Evolutionary conservation across 1,284 basidiomycete species (phyloP).

Genomic region (Omphalotus olearius): DNA sequence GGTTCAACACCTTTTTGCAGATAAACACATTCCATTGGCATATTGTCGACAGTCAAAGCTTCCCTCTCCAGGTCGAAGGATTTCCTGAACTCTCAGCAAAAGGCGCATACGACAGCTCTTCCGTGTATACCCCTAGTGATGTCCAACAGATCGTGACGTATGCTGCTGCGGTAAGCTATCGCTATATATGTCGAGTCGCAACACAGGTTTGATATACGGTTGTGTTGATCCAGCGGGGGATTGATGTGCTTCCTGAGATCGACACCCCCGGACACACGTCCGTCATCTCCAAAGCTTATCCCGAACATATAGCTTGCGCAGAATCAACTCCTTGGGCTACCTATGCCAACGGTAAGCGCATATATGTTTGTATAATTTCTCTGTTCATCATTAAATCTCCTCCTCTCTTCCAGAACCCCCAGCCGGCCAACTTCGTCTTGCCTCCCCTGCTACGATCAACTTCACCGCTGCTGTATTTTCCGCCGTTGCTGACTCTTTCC

Average conservation of each 20-base stretch:
- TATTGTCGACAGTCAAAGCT: slow-evolving; percentile 72
- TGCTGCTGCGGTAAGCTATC: slow-evolving; percentile 60
- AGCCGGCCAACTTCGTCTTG: slow-evolving; percentile 75
- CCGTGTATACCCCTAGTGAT: slow-evolving; percentile 59
- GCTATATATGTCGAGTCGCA: neutral
- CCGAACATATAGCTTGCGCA: slow-evolving; percentile 73
- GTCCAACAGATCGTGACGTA: slow-evolving; percentile 65
- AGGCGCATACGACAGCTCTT: slow-evolving; percentile 62
- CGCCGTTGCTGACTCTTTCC: slow-evolving; percentile 34
- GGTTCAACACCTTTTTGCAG: slow-evolving; percentile 24
- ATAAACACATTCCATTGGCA: slow-evolving; percentile 82
- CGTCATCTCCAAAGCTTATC: slow-evolving; percentile 58
- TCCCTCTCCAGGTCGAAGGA: slow-evolving; percentile 65
- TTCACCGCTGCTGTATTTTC: slow-evolving; percentile 46
- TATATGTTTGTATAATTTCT: slow-evolving; percentile 11
- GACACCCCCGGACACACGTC: slow-evolving; percentile 84
- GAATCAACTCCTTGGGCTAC: slow-evolving; percentile 57
- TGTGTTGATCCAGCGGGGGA: slow-evolving; percentile 52
- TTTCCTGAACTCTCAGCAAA: slow-evolving; percentile 58
- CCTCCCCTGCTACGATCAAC: slow-evolving; percentile 38
- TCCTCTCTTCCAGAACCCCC: slow-evolving; percentile 55
- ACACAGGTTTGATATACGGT: slow-evolving; percentile 1
- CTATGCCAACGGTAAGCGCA: slow-evolving; percentile 49
- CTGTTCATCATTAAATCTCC: slow-evolving; percentile 1
- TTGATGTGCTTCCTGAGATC: slow-evolving; percentile 75